These are phyloP conservation scores for Nitzschia putrida DNA, from an alignment of 108 stramenopile genomes.

Conservation along the genomic window DNA sequence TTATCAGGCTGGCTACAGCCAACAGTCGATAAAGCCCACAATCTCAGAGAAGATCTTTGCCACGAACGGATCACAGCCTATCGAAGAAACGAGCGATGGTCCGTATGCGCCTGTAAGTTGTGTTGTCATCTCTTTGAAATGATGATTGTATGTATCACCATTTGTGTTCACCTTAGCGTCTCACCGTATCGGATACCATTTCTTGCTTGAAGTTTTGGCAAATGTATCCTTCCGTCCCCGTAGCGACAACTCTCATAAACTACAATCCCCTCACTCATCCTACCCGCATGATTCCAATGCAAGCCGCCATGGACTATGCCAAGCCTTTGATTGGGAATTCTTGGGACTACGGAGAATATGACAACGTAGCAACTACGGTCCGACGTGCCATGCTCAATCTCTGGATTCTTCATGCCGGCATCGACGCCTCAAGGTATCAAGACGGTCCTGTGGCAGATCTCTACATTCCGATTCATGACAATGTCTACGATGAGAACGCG, in stretches of 20 bases:
- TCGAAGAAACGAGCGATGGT: neutral
- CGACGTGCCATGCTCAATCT: neutral
- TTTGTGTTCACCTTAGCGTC: no score
- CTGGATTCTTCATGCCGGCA: neutral
- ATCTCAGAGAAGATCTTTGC: neutral
- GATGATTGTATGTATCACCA: no score
- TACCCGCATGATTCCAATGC: neutral
- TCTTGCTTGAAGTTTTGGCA: neutral
- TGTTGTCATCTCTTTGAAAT: neutral
- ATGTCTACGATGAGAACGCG: neutral
- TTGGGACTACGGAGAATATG: neutral
- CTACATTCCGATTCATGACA: neutral
- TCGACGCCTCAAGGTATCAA: neutral
- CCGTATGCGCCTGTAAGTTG: constrained; percentile 7
- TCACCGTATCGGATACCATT: no score
- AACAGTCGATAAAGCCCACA: neutral
- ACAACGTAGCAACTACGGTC: neutral
- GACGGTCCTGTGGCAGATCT: neutral
- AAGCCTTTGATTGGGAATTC: neutral
- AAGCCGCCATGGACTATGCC: neutral
- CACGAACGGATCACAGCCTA: neutral
- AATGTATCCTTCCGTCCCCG: neutral
- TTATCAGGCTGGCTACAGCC: neutral
- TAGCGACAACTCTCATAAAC: neutral
- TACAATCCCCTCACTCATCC: neutral